phyloP scores from a whole-genome alignment of 2,329 filamentous ascomycete species.

The Fusarium fracticaudum region DNA sequence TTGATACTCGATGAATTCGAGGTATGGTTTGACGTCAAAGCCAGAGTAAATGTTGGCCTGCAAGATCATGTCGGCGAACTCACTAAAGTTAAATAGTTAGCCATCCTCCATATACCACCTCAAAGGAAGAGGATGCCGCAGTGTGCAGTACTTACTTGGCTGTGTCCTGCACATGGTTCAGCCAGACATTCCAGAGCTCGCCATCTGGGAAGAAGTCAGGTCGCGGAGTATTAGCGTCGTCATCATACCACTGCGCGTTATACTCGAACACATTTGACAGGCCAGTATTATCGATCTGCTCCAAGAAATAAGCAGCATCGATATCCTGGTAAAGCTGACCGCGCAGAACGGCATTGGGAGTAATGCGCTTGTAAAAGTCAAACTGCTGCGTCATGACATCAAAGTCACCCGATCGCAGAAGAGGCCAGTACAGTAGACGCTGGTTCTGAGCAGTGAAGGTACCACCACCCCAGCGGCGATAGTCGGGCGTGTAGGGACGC shows the following conservation, averaged over 20 bases:
- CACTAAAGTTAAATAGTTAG: neutral
- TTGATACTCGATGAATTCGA: slow-evolving; percentile 4
- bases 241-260: slow-evolving; percentile 10
- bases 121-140: fast-evolving
- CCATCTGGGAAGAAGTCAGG: slow-evolving; percentile 1
- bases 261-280: slow-evolving; percentile 6
- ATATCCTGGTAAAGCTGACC: neutral
- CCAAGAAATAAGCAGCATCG: neutral
- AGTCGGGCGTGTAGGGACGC: slow-evolving; percentile 2
- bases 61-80: slow-evolving; percentile 3
- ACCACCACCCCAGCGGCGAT: neutral
- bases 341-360: neutral
- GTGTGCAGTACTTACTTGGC: neutral
- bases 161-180: slow-evolving; percentile 9
- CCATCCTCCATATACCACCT: fast-evolving
- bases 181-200: slow-evolving; percentile 6
- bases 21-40: neutral
- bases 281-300: neutral
- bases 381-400: slow-evolving; percentile 7
- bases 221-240: neutral
- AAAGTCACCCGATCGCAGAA: neutral
- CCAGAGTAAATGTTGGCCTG: slow-evolving; percentile 8
- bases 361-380: slow-evolving; percentile 9
- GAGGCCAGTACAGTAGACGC: neutral
- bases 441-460: slow-evolving; percentile 11